Evolutionary conservation across 257 asterid species (phyloP), one percentile per base, ranked within the genome.

Genomic region (Penstemon eatonii): DNA sequence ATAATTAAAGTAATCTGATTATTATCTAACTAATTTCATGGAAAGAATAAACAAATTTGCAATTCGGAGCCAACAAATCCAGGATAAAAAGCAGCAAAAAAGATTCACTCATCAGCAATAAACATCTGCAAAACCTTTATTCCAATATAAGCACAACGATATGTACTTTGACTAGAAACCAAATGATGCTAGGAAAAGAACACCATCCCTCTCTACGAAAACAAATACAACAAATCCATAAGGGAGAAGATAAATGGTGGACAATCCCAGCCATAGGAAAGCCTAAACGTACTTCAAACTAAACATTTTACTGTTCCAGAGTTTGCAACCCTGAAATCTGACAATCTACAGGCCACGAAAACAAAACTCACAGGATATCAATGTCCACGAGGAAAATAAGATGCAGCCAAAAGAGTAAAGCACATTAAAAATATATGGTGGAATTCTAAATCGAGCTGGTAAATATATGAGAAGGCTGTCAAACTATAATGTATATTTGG

Each of bases 391-490:
- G 47, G 18, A 52, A 50, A 64, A 4, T 38, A 52, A 7, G n/a
- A 52, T 51, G 44, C 65, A 47, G 64, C 45, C 59, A 51, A 61
- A 68, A 74, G 65, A 52, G 59, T 15, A 38, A 60, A 66, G 69
- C 54, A n/a, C 53, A 38, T 60, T 60, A 52, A 11, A 63, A 40
- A 4, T 18, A 47, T 37, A 51, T 38, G 43, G 51, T 59, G 40
- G 56, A 33, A 13, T 40, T 12, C 36, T 5, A 7, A 40, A 56
- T 11, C 33, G 33, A 25, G 33, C 33, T 25, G 33, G 33, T 25
- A 25, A 25, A 25, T 25, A 25, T 25, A 25, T 25, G 33, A 25
- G 1, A 25, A 25, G 33, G 2, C 33, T 25, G 2, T 25, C 33
- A 25, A 25, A 25, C 33, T 25, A 25, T 25, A 25, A 25, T 25